A percentile compares a stretch with the other conserved stretches of the same genome.
Evolutionary conservation across 768 basidiomycete species (phyloP).

Genomic region (Hortiboletus campestris): DNA sequence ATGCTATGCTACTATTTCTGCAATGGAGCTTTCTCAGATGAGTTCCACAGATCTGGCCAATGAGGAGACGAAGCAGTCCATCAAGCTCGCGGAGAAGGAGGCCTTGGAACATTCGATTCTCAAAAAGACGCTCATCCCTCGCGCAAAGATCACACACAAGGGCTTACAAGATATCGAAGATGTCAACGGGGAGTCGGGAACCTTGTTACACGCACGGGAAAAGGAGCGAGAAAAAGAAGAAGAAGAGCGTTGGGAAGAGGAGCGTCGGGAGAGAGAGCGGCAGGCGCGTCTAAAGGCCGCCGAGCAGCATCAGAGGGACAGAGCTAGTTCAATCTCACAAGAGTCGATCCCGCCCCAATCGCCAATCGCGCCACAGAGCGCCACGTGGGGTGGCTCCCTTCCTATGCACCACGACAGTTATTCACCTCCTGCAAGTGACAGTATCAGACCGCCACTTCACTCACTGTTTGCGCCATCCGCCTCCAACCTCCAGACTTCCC

Average conservation of each 20-base stretch:
- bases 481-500: slow-evolving; percentile 38
- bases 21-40: slow-evolving; percentile 77
- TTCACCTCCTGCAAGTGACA: slow-evolving; percentile 24
- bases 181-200: slow-evolving; percentile 51
- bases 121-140: slow-evolving; percentile 57
- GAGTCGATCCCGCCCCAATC: slow-evolving; percentile 74
- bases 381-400: slow-evolving; percentile 64
- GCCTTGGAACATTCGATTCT: slow-evolving; percentile 84
- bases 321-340: slow-evolving; percentile 44
- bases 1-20: slow-evolving; percentile 59
- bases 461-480: slow-evolving; percentile 36
- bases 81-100: slow-evolving; percentile 79
- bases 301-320: slow-evolving; percentile 42
- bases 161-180: slow-evolving; percentile 89
- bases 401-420: slow-evolving; percentile 36
- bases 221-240: slow-evolving; percentile 61
- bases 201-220: slow-evolving; percentile 45
- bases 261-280: slow-evolving; percentile 69
- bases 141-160: slow-evolving; percentile 91
- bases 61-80: slow-evolving; percentile 81
- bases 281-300: slow-evolving; percentile 57
- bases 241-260: slow-evolving; percentile 55
- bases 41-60: slow-evolving; percentile 86
- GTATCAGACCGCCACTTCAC: slow-evolving; percentile 30
- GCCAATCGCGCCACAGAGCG: slow-evolving; percentile 46